Conservation (phyloP, 371 early-diverging fungal genomes). For the Mucor racemosus region DNA sequence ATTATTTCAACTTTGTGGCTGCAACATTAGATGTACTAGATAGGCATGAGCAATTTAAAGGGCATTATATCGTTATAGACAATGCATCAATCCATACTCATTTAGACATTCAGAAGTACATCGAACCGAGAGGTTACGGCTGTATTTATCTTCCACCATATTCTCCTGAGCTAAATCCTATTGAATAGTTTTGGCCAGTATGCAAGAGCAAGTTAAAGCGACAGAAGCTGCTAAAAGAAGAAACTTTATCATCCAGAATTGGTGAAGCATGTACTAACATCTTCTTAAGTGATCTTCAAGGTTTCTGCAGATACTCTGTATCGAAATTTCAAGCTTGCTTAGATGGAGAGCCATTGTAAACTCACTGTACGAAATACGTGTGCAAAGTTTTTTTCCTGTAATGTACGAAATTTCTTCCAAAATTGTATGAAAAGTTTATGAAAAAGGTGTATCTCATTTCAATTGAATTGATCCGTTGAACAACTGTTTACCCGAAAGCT, state of each 20-base stretch:
- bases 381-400: conserved; percentile 9
- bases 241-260: conserved; percentile 15
- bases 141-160: conserved; percentile 30
- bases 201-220: conserved; percentile 19
- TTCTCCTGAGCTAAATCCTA: conserved; percentile 25
- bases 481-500: background rate
- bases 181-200: conserved; percentile 28
- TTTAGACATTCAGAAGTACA: conserved; percentile 17
- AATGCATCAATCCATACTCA: conserved; percentile 21
- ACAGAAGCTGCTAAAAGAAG: conserved; percentile 18
- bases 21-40: conserved; percentile 16
- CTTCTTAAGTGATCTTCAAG: conserved; percentile 16
- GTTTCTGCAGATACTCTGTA: conserved; percentile 19
- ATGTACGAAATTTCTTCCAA: conserved; percentile 17
- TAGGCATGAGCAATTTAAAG: conserved; percentile 20
- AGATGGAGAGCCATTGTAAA: conserved; percentile 8
- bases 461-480: background rate
- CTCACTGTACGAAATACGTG: conserved; percentile 11
- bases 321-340: conserved; percentile 22
- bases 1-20: conserved; percentile 25
- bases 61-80: too few species aligned
- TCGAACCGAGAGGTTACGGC: conserved; percentile 26
- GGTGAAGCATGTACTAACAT: conserved; percentile 7
- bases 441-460: background rate
- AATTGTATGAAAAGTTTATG: conserved; percentile 17